These are phyloP conservation scores for Candida takata DNA, from an alignment of 805 yeast species.

Conservation along the genomic window DNA sequence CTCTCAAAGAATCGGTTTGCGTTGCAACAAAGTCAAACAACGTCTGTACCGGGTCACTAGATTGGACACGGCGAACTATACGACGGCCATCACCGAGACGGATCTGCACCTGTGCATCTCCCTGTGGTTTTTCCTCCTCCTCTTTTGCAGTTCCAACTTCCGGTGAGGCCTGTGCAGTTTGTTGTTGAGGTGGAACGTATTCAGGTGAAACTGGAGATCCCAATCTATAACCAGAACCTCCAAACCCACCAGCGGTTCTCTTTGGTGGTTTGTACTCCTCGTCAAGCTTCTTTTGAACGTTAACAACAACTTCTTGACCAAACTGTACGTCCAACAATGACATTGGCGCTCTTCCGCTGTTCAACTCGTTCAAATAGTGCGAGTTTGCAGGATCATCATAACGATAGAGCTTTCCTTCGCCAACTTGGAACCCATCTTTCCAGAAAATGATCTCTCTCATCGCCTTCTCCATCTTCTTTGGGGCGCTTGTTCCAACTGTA, in stretches of 20 bases:
- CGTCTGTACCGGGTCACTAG: slow-evolving; percentile 55
- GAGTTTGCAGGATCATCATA: slow-evolving; percentile 93
- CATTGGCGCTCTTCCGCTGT: slow-evolving; percentile 87
- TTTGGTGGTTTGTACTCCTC: slow-evolving; percentile 76
- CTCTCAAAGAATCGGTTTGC: slow-evolving; percentile 32
- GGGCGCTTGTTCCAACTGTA: slow-evolving; percentile 26
- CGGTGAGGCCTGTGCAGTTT: slow-evolving; percentile 1
- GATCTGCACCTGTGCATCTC: slow-evolving; percentile 74
- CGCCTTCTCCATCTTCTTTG: slow-evolving; percentile 41
- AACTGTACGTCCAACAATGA: slow-evolving; percentile 72
- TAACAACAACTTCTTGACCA: slow-evolving; percentile 92
- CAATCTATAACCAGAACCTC: slow-evolving; percentile 74
- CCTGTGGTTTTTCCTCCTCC: slow-evolving; percentile 28
- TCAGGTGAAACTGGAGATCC: slow-evolving; percentile 90
- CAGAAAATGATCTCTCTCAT: slow-evolving; percentile 85
- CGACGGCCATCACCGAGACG: slow-evolving; percentile 80
- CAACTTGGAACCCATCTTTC: slow-evolving; percentile 95
- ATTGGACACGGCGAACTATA: slow-evolving; percentile 53
- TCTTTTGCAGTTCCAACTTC: slow-evolving; percentile 5
- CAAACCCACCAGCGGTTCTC: slow-evolving; percentile 55
- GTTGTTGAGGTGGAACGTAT: slow-evolving; percentile 19
- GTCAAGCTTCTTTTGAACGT: slow-evolving; percentile 71
- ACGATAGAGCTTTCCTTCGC: slow-evolving; percentile 78
- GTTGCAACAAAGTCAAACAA: slow-evolving; percentile 63
- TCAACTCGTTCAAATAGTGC: slow-evolving; percentile 68